Conservation (phyloP, 2,329 filamentous ascomycete genomes). For the Emergomyces africanus region DNA sequence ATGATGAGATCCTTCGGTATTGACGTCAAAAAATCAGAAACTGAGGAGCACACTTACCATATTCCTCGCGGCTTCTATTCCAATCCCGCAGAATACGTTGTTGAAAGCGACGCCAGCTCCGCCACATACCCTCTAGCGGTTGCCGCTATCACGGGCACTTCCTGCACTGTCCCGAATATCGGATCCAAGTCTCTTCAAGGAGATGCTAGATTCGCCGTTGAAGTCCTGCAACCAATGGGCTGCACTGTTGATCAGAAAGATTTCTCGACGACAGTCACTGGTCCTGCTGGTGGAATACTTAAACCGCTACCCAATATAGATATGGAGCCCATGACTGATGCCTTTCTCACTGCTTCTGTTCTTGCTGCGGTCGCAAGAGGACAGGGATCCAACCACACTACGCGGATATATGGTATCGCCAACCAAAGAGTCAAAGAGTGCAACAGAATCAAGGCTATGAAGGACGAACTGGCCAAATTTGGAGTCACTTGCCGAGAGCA, state of each 20-base stretch:
- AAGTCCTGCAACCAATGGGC: conserved; percentile 86
- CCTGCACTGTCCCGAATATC: conserved; percentile 92
- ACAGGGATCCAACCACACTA: conserved; percentile 48
- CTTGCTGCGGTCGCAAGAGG: conserved; percentile 79
- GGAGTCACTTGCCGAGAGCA: conserved; percentile 76
- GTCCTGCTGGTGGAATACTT: conserved; percentile 61
- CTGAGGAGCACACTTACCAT: conserved; percentile 81
- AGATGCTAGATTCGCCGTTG: conserved; percentile 84
- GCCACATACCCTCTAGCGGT: conserved; percentile 92
- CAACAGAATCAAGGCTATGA: conserved; percentile 93
- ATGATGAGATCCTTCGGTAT: conserved; percentile 97
- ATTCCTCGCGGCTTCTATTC: conserved; percentile 74
- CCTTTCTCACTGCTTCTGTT: conserved; percentile 89
- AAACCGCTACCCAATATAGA: conserved; percentile 71
- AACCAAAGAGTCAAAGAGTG: conserved; percentile 98
- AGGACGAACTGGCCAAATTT: conserved; percentile 86
- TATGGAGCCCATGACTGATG: conserved; percentile 99
- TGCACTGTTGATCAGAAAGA: conserved; percentile 77
- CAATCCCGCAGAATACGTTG: conserved; percentile 73
- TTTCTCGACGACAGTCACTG: conserved; percentile 82
- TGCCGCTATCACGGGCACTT: conserved; percentile 89
- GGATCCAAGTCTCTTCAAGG: conserved; percentile 85
- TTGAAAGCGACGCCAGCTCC: conserved; percentile 96
- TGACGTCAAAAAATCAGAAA: conserved; percentile 58
- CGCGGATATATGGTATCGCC: conserved; percentile 83